A percentile compares a stretch with the other conserved stretches of the same genome.
Evolutionary conservation across 371 early-diverging fungal genomes (phyloP).

Genomic region (Mortierella sp.): DNA sequence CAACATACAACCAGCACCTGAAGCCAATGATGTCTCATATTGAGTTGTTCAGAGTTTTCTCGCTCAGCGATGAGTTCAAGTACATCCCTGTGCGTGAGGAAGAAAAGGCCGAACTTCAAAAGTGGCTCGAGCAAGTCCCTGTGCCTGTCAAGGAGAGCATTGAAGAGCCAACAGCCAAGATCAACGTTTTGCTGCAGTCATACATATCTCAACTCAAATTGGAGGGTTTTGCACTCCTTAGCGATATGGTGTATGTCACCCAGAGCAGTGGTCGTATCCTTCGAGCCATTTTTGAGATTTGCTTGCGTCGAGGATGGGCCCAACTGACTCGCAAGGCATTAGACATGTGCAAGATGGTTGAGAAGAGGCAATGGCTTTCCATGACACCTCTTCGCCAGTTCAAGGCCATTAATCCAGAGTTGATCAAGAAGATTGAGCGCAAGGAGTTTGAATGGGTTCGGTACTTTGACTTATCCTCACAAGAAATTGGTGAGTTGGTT

Average conservation of each 20-base stretch:
- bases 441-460: constrained; percentile 96
- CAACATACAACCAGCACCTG: constrained; percentile 93
- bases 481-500: constrained; percentile 94
- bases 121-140: constrained; percentile 94
- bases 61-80: constrained; percentile 93
- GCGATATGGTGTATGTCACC: constrained; percentile 97
- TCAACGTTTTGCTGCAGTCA: constrained; percentile 94
- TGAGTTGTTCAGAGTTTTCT: constrained; percentile 93
- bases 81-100: constrained; percentile 96
- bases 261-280: constrained; percentile 95
- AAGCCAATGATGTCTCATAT: constrained; percentile 92
- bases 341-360: constrained; percentile 91
- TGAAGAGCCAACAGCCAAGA: constrained; percentile 94
- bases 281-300: constrained; percentile 97
- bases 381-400: constrained; percentile 97
- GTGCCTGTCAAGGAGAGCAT: constrained; percentile 92
- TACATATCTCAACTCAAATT: constrained; percentile 92
- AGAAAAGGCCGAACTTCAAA: constrained; percentile 93
- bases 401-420: constrained; percentile 81
- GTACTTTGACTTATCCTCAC: constrained; percentile 88
- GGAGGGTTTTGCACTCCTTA: constrained; percentile 94
- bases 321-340: constrained; percentile 86
- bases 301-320: constrained; percentile 95
- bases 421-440: constrained; percentile 89
- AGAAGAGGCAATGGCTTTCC: constrained; percentile 93